Conservation (phyloP, 140 eudicot genomes). For the Senecio squalidus region DNA sequence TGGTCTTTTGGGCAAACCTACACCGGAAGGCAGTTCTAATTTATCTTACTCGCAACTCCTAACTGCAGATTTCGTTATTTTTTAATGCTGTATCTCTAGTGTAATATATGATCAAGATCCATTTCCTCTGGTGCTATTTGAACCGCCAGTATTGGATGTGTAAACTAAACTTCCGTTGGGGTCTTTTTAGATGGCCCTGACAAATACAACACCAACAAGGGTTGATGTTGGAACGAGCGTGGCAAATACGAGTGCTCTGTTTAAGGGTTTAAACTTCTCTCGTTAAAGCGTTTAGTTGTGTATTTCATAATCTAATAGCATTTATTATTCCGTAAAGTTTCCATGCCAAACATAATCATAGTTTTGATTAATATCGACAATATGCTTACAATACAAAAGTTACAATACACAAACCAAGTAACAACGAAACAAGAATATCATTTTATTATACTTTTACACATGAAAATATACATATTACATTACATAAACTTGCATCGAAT, state of each 20-base stretch:
- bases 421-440: no score
- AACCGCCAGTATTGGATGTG: constrained; percentile 12
- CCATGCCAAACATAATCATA: neutral
- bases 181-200: neutral
- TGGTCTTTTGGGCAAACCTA: constrained; percentile 50
- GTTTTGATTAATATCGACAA: no score
- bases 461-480: no score
- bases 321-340: neutral
- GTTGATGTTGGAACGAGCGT: constrained; percentile 7
- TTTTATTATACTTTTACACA: no score
- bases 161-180: constrained; percentile 7
- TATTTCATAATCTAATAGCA: no score
- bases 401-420: no score
- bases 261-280: neutral
- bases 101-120: constrained; percentile 9
- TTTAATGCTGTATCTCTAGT: constrained; percentile 4
- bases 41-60: constrained; percentile 8
- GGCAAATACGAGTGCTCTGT: neutral
- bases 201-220: constrained; percentile 22
- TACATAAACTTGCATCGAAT: no score
- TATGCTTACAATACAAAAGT: no score
- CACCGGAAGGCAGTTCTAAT: constrained; percentile 32
- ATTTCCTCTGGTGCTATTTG: constrained; percentile 7
- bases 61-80: constrained; percentile 12
- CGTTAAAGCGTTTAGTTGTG: neutral